Evolutionary conservation across 2,329 filamentous ascomycete species (phyloP).

Genomic region (Botrytis porri): DNA sequence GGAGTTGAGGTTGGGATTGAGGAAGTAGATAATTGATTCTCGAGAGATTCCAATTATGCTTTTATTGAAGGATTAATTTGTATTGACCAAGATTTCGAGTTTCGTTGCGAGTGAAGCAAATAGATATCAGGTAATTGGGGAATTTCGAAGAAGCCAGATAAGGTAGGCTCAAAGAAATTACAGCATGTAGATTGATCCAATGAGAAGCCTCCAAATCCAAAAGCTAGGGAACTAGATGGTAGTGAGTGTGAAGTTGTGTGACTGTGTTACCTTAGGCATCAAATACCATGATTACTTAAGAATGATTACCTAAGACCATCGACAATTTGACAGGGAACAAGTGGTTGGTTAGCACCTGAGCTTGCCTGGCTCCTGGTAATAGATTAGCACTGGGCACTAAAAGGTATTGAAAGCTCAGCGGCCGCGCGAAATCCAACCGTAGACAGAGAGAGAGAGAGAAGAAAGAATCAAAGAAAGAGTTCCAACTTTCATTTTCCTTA

Average conservation of each 20-base stretch:
- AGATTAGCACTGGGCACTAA: not conserved
- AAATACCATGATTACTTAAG: no score
- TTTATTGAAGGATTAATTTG: not conserved
- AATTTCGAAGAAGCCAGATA: constrained; percentile 15
- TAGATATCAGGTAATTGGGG: no score
- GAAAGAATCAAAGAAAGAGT: not conserved
- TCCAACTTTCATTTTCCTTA: not conserved
- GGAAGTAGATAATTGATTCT: not conserved
- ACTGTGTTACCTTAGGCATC: not conserved
- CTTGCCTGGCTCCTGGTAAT: not conserved
- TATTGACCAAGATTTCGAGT: not conserved
- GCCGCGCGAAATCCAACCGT: not conserved
- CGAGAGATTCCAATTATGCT: not conserved
- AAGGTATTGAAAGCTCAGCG: not conserved
- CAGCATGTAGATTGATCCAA: not conserved
- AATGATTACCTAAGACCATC: not conserved
- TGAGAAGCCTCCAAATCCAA: not conserved
- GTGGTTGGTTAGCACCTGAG: not conserved
- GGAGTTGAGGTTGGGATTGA: not conserved
- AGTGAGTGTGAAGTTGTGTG: no score
- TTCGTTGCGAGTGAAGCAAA: not conserved
- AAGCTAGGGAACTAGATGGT: not conserved
- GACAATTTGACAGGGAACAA: not conserved
- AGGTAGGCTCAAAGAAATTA: constrained; percentile 5
- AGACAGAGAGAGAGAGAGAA: no score